Conservation (phyloP, 192 early-diverging fungal genomes). For the Backusella mclennaniae region DNA sequence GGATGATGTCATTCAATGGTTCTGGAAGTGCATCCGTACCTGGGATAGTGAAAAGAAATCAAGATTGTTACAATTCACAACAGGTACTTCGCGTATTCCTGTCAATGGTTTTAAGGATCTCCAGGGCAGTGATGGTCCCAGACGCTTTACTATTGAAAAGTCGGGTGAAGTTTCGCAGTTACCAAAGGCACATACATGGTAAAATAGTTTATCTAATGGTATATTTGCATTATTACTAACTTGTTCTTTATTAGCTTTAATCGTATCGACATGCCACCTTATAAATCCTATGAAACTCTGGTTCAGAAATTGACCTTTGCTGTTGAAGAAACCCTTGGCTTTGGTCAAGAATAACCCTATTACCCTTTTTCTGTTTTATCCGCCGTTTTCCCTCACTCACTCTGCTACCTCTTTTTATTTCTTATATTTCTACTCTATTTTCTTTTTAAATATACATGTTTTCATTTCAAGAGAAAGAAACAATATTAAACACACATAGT, state of each 20-base stretch:
- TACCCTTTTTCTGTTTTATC: neutral
- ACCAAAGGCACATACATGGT: slow-evolving; percentile 96
- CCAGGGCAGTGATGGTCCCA: slow-evolving; percentile 94
- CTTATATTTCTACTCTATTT: neutral
- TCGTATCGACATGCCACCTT: slow-evolving; percentile 94
- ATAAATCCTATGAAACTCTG: slow-evolving; percentile 76
- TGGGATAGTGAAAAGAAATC: slow-evolving; percentile 96
- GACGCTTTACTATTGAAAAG: slow-evolving; percentile 95
- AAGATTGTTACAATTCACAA: slow-evolving; percentile 94
- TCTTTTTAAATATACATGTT: neutral
- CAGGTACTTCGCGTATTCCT: slow-evolving; percentile 97
- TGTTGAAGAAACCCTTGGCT: slow-evolving; percentile 95
- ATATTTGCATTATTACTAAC: slow-evolving; percentile 27
- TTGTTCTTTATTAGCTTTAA: slow-evolving; percentile 70
- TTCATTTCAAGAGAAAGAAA: neutral
- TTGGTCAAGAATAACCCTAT: slow-evolving; percentile 71
- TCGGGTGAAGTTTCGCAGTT: slow-evolving; percentile 81
- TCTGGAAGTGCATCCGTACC: slow-evolving; percentile 89
- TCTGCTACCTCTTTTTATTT: neutral
- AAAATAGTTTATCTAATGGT: neutral
- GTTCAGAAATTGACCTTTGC: slow-evolving; percentile 66
- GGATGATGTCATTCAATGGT: slow-evolving; percentile 93
- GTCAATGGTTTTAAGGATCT: slow-evolving; percentile 99
- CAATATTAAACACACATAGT: neutral
- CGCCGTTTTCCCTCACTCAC: neutral